Base-by-base conservation (phyloP, 495 filamentous ascomycete genomes). In the Aspergillus baeticus region DNA sequence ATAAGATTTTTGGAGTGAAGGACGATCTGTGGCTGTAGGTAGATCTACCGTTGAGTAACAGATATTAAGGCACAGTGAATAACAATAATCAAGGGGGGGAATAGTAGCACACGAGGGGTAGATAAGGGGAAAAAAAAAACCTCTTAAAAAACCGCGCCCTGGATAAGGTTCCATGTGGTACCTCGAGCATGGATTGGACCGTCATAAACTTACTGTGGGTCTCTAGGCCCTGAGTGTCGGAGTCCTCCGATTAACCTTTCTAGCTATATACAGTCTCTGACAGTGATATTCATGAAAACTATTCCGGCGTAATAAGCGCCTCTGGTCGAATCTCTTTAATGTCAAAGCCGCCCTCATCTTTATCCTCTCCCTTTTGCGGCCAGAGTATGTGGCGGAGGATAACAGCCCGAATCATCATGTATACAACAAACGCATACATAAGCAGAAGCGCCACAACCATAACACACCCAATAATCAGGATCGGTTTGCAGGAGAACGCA, bases 391-490 rank as follows among this genome's bases (percentile, higher is more conserved):
- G 79, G 57, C 77, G 83, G 39, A 74, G 62, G 50, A 79, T 65
- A 34, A 96, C 77, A 17, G 88, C 87, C 1, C 83, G 70, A 48
- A 90, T 53, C 90, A 92, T 92, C 72, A 80, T 82, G 11, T 62
- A 71, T 51, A 87, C 83, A 20, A 96, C 87, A 54, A 87, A 76
- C 11, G 84, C 61, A 82, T 89, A 94, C 48, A 85, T 81, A n/a
- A 85, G 18, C 10, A 92, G 66, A 3, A 93, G 65, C 2, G 83
- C 73, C 15, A 73, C 69, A 0, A 84, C 79, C 69, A 90, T 76
- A 11, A 80, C 85, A 57, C 85, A 88, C 0, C 87, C 90, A 22
- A 89, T 65, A 13, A 91, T 82, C 23, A 84, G 66, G 34, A 95
- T 85, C 1, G 81, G 74, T 23, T 70, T 67, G 59, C 77, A 85